These are phyloP conservation scores for Scopulariopsis brevicaulis DNA, from an alignment of 2,329 filamentous ascomycete genomes.

Conservation along the genomic window DNA sequence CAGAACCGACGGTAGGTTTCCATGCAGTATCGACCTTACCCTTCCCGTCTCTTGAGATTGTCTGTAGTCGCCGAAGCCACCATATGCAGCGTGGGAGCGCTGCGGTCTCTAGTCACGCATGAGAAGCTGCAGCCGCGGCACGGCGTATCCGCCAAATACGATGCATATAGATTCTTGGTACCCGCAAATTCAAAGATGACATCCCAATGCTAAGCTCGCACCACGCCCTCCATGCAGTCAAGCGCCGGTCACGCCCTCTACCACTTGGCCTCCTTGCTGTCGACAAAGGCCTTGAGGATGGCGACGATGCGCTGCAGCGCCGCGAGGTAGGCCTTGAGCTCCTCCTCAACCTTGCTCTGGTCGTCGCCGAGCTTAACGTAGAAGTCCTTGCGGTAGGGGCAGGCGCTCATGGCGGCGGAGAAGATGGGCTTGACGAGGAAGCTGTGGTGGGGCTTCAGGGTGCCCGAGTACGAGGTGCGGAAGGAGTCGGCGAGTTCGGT, in stretches of 20 bases:
- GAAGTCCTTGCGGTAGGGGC: slow-evolving; percentile 88
- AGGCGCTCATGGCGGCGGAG: slow-evolving; percentile 83
- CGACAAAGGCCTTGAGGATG: slow-evolving; percentile 57
- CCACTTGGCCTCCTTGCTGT: slow-evolving; percentile 47
- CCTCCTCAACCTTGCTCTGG: slow-evolving; percentile 46
- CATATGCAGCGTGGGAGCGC: no score
- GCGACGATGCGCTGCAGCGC: slow-evolving; percentile 65
- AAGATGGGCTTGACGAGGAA: slow-evolving; percentile 89
- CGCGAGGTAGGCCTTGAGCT: slow-evolving; percentile 62
- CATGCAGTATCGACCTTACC: no score
- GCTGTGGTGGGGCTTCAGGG: slow-evolving; percentile 84
- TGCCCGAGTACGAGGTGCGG: slow-evolving; percentile 70
- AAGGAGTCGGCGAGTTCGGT: slow-evolving; percentile 83
- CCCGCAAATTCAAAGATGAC: not conserved
- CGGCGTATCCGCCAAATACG: not conserved
- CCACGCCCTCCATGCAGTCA: not conserved
- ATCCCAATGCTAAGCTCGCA: not conserved
- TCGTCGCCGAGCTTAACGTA: slow-evolving; percentile 74
- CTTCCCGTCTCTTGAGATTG: no score
- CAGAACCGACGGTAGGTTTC: no score
- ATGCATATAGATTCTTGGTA: not conserved
- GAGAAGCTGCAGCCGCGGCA: no score
- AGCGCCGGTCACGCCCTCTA: slow-evolving; percentile 16
- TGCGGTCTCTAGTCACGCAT: no score
- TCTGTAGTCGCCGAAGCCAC: no score